A percentile compares a stretch with the other conserved stretches of the same genome.
Conservation (phyloP, 805 yeast species). For the Candida adriatica region DNA sequence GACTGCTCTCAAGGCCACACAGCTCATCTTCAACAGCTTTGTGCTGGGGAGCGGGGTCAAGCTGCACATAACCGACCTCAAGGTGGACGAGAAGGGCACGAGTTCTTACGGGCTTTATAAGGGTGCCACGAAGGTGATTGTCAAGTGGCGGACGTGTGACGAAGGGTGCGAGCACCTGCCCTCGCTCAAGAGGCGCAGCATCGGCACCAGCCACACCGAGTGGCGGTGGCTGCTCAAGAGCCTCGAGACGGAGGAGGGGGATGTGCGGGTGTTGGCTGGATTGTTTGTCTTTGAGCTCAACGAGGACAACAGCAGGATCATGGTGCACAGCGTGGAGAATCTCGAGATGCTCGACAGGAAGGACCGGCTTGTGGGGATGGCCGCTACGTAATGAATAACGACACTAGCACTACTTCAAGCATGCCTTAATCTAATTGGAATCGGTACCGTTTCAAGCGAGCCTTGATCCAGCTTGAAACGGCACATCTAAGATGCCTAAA, state of each 20-base stretch:
- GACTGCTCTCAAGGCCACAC: constrained; percentile 50
- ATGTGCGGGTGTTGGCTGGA: constrained; percentile 33
- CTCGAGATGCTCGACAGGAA: constrained; percentile 49
- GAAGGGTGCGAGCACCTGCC: constrained; percentile 44
- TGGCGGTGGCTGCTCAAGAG: constrained; percentile 3
- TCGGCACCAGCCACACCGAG: constrained; percentile 1
- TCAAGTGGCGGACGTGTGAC: constrained; percentile 53
- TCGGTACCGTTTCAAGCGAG: too few species aligned
- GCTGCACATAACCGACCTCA: constrained; percentile 37
- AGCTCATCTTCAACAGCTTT: constrained; percentile 45
- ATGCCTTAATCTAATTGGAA: too few species aligned
- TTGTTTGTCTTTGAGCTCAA: constrained; percentile 60
- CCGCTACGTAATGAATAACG: too few species aligned
- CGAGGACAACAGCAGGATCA: constrained; percentile 43
- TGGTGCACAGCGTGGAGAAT: constrained; percentile 62
- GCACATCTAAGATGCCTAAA: too few species aligned
- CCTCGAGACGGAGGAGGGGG: constrained; percentile 2
- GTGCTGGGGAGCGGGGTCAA: constrained; percentile 46
- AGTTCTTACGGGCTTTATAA: constrained; percentile 9
- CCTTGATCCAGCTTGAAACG: too few species aligned
- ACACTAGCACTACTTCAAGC: too few species aligned
- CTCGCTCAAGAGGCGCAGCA: neutral
- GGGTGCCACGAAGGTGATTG: constrained; percentile 39
- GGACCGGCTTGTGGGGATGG: too few species aligned
- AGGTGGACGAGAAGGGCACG: constrained; percentile 13